Conservation (phyloP, 2,329 filamentous ascomycete genomes). For the Huntiella bhutanensis region DNA sequence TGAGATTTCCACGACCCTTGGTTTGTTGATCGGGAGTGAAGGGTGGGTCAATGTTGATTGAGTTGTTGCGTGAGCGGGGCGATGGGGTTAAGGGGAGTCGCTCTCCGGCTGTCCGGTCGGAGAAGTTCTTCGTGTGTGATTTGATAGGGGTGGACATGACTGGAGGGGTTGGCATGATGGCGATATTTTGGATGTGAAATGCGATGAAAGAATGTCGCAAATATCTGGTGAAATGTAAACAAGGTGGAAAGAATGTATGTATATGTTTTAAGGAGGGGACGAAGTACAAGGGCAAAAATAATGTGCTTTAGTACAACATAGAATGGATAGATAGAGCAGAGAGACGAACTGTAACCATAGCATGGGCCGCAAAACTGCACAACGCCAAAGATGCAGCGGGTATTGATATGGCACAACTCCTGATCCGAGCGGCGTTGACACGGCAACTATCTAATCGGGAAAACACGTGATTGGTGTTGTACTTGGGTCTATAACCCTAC, state of each 20-base stretch:
- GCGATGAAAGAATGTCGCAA: conserved; percentile 4
- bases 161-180: conserved; percentile 52
- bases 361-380: too few relatives aligned
- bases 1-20: conserved; percentile 57
- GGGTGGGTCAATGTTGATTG: conserved; percentile 40
- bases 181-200: conserved; percentile 2
- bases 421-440: conserved; percentile 8
- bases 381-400: neutral
- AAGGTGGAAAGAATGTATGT: conserved; percentile 15
- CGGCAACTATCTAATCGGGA: conserved; percentile 8
- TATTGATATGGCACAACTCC: neutral
- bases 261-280: conserved; percentile 8
- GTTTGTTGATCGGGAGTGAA: conserved; percentile 52
- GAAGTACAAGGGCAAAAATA: too few relatives aligned
- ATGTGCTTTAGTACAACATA: conserved; percentile 4
- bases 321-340: conserved; percentile 13
- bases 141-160: conserved; percentile 80
- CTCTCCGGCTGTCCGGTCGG: conserved; percentile 77
- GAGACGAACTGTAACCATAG: too few relatives aligned
- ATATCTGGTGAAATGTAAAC: conserved; percentile 7
- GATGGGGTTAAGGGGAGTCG: conserved; percentile 90
- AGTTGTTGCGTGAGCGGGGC: conserved; percentile 43
- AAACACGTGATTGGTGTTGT: neutral
- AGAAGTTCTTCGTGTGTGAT: conserved; percentile 86
- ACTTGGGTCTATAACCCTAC: neutral